Percentiles rank a stretch among this genome's conserved stretches.
Evolutionary conservation across 2,329 filamentous ascomycete genomes (phyloP).

Genomic region (Zasmidium cellare): DNA sequence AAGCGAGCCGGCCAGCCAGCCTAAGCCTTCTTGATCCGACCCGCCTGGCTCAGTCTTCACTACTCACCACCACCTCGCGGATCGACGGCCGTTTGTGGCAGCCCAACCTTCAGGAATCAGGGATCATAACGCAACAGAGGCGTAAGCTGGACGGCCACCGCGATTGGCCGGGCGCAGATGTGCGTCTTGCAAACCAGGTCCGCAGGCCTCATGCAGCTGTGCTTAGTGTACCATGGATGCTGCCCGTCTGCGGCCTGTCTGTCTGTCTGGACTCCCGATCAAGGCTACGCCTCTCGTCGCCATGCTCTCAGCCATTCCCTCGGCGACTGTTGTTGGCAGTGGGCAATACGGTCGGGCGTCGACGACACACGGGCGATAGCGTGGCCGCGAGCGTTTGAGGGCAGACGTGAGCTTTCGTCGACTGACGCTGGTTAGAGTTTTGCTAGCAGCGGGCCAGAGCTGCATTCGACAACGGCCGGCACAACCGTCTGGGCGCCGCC

Average conservation of each 20-base stretch:
- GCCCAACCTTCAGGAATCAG: constrained; percentile 22
- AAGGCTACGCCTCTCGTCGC: too few relatives aligned
- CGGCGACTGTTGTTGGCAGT: too few relatives aligned
- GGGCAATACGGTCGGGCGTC: too few relatives aligned
- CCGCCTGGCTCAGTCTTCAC: background rate
- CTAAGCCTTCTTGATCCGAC: background rate
- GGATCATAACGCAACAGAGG: constrained; percentile 29
- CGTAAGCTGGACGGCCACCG: constrained; percentile 16
- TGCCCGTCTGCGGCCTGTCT: too few relatives aligned
- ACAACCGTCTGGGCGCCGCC: too few relatives aligned
- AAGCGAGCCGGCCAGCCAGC: background rate
- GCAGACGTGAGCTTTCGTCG: background rate
- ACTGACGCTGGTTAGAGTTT: background rate
- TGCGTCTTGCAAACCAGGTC: background rate
- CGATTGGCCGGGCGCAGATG: constrained; percentile 7
- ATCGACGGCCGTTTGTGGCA: constrained; percentile 25
- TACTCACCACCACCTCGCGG: background rate
- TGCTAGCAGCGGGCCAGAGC: background rate
- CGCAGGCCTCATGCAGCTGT: background rate
- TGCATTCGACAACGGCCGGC: too few relatives aligned
- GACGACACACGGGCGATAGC: background rate
- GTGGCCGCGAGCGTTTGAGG: constrained; percentile 2
- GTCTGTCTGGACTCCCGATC: too few relatives aligned
- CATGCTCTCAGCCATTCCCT: too few relatives aligned
- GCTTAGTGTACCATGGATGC: constrained; percentile 3